These are phyloP conservation scores for Aphanomyces stellatus DNA, from an alignment of 352 stramenopile species.

Conservation along the genomic window DNA sequence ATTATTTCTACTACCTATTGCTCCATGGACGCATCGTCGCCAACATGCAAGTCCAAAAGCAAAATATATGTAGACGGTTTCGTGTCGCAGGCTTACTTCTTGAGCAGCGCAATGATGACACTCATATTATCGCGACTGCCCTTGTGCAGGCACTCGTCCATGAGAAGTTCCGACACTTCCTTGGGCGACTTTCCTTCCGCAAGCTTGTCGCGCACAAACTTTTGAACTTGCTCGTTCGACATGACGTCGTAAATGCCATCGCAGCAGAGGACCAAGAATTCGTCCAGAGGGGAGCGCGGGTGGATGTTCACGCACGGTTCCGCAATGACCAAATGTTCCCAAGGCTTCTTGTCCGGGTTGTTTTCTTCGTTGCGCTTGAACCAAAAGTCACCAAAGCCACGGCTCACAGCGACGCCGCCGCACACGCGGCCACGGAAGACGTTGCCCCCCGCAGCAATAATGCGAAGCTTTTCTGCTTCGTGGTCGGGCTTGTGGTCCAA, in stretches of 20 bases:
- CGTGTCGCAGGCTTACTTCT: neutral
- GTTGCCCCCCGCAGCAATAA: slow-evolving; percentile 67
- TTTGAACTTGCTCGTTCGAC: slow-evolving; percentile 88
- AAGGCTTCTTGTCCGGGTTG: slow-evolving; percentile 61
- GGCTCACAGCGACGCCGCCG: slow-evolving; percentile 72
- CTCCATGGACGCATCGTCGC: neutral
- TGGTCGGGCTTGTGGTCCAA: slow-evolving; percentile 82
- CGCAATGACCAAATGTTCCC: slow-evolving; percentile 79
- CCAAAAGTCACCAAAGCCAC: slow-evolving; percentile 83
- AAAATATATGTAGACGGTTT: neutral
- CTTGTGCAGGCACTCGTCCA: slow-evolving; percentile 75
- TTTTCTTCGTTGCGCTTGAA: slow-evolving; percentile 58
- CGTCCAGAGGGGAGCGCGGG: slow-evolving; percentile 62
- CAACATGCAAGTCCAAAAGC: neutral
- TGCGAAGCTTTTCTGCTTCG: slow-evolving; percentile 80
- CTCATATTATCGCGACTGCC: slow-evolving; percentile 86
- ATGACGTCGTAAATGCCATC: slow-evolving; percentile 95
- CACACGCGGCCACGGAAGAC: slow-evolving; percentile 80
- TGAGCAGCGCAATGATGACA: slow-evolving; percentile 70
- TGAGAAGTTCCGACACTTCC: slow-evolving; percentile 60
- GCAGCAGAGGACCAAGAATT: slow-evolving; percentile 89
- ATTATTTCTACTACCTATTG: neutral
- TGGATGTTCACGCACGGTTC: slow-evolving; percentile 77
- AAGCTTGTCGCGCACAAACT: slow-evolving; percentile 80
- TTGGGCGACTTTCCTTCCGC: slow-evolving; percentile 45